Percentiles rank a stretch among this genome's conserved stretches.
Conservation (phyloP, 2,329 filamentous ascomycete species). For the Xylaria polymorpha region DNA sequence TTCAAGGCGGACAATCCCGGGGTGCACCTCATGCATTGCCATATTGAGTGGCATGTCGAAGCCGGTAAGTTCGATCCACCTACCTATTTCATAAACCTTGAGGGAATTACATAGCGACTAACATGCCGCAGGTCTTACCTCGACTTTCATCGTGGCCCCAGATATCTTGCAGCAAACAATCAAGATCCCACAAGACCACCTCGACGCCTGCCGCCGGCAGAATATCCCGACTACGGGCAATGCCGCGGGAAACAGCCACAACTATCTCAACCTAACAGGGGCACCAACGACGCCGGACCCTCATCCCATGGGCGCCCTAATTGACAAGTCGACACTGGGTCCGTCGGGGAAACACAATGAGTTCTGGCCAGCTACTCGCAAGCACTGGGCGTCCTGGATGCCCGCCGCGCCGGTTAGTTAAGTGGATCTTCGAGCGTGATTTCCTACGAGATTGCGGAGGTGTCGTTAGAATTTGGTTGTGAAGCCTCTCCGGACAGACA, state of each 20-base stretch:
- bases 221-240: conserved; percentile 29
- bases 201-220: conserved; percentile 28
- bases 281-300: conserved; percentile 16
- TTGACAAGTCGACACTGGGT: conserved; percentile 16
- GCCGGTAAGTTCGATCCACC: conserved; percentile 22
- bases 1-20: conserved; percentile 33
- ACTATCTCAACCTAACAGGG: conserved; percentile 25
- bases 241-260: conserved; percentile 20
- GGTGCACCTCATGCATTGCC: conserved; percentile 32
- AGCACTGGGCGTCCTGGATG: conserved; percentile 34
- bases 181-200: conserved; percentile 23
- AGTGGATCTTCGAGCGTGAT: not conserved
- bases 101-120: not conserved
- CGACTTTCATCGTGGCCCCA: conserved; percentile 29
- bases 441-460: not conserved
- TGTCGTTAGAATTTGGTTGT: not conserved
- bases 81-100: not conserved
- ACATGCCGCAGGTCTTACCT: conserved; percentile 23
- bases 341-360: conserved; percentile 16
- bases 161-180: conserved; percentile 27
- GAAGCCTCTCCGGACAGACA: not conserved
- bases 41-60: conserved; percentile 36
- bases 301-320: conserved; percentile 28
- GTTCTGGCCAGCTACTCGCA: conserved; percentile 26
- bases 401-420: conserved; percentile 20